These are phyloP conservation scores for Mortierella claussenii DNA, from an alignment of 192 early-diverging fungal species.

Conservation along the genomic window DNA sequence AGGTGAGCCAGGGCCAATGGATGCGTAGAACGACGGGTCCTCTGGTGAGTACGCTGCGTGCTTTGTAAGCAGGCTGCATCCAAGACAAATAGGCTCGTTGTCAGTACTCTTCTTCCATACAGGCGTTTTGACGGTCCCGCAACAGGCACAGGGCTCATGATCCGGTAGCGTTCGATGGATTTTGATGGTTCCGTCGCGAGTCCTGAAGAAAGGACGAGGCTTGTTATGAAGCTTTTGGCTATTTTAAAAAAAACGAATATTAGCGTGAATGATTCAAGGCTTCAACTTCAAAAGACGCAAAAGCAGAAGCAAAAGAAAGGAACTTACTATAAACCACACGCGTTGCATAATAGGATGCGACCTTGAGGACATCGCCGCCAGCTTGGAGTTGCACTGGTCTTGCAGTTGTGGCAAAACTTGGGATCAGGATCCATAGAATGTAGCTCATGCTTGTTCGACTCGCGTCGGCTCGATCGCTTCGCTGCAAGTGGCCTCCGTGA, in stretches of 20 bases:
- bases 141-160: constrained; percentile 19
- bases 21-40: too few species aligned
- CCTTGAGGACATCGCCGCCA: constrained; percentile 45
- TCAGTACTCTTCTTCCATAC: constrained; percentile 20
- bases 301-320: neutral
- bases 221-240: constrained; percentile 48
- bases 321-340: constrained; percentile 51
- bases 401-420: constrained; percentile 38
- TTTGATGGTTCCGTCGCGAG: constrained; percentile 48
- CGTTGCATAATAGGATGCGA: constrained; percentile 35
- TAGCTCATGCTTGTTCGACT: constrained; percentile 29
- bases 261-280: neutral
- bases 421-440: constrained; percentile 41
- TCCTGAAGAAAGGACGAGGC: constrained; percentile 42
- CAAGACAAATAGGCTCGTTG: constrained; percentile 10
- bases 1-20: too few species aligned
- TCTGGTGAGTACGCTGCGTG: too few species aligned
- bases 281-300: neutral
- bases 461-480: neutral
- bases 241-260: neutral
- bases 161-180: constrained; percentile 31
- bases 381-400: constrained; percentile 36
- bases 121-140: constrained; percentile 12
- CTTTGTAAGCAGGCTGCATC: constrained; percentile 10
- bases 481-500: too few species aligned